phyloP scores from a whole-genome alignment of 345 rosid genomes.

The Zanthoxylum bungeanum region DNA sequence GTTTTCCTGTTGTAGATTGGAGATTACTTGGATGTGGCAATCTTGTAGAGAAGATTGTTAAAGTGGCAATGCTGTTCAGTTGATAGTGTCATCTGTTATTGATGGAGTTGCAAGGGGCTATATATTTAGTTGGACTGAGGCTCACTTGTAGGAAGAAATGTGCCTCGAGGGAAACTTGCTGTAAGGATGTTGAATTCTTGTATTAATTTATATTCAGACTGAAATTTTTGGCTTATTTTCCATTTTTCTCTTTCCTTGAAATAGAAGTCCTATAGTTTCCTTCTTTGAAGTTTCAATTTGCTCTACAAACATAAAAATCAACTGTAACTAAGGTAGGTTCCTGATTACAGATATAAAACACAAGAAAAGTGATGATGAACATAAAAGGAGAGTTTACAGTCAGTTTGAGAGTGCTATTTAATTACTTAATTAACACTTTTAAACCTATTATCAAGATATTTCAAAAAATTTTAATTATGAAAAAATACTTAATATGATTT shows the following conservation, averaged over 20 bases:
- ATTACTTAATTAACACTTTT: no score
- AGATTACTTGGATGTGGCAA: constrained; percentile 93
- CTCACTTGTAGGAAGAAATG: not conserved
- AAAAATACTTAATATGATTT: no score
- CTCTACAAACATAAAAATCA: not conserved
- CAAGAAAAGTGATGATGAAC: not conserved
- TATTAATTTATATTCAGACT: not conserved
- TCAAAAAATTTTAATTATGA: no score
- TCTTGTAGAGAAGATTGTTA: constrained; percentile 28
- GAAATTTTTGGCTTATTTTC: not conserved
- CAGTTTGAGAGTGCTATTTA: constrained; percentile 2
- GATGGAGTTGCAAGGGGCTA: not conserved
- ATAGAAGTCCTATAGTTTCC: not conserved
- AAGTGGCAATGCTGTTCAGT: not conserved
- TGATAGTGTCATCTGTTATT: not conserved
- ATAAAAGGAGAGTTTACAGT: not conserved
- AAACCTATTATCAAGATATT: no score
- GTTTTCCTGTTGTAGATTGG: constrained; percentile 55
- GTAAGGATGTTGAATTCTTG: not conserved
- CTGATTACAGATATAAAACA: not conserved
- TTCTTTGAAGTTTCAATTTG: not conserved
- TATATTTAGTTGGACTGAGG: not conserved
- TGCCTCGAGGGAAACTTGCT: not conserved
- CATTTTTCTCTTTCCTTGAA: not conserved
- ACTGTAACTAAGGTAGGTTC: not conserved